phyloP scores from a whole-genome alignment of 164 flowering plant genomes.

The Vitis amurensis region DNA sequence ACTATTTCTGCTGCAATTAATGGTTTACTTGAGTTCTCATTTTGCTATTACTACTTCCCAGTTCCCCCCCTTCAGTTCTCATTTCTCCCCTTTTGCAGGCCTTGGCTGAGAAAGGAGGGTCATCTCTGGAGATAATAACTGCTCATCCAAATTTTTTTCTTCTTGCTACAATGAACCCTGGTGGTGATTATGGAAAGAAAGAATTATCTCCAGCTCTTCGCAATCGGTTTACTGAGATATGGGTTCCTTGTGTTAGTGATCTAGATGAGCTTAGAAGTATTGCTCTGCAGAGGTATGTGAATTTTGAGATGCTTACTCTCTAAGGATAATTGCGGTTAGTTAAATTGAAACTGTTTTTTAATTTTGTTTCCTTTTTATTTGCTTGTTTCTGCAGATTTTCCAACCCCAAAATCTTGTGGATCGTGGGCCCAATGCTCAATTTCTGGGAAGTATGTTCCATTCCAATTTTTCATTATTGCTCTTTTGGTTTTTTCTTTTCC shows the following conservation, averaged over 20 bases:
- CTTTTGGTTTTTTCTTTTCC: neutral
- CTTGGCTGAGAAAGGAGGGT: conserved; percentile 96
- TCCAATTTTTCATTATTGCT: conserved; percentile 1
- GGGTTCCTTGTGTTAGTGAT: conserved; percentile 85
- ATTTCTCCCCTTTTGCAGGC: conserved; percentile 44
- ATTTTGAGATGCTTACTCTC: neutral
- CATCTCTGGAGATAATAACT: conserved; percentile 56
- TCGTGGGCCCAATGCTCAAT: conserved; percentile 57
- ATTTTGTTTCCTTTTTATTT: neutral
- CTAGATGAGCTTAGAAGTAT: conserved; percentile 68
- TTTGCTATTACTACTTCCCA: neutral
- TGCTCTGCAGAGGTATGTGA: conserved; percentile 56
- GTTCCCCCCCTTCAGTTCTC: neutral
- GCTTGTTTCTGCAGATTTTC: conserved; percentile 46
- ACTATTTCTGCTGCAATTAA: no score
- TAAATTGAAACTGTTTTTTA: neutral
- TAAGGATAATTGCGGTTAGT: neutral
- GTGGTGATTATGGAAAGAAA: conserved; percentile 98
- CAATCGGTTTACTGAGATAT: conserved; percentile 94
- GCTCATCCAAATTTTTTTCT: conserved; percentile 76
- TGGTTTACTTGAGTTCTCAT: no score
- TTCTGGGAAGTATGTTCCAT: conserved; percentile 72
- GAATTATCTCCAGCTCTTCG: conserved; percentile 98
- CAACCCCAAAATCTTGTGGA: conserved; percentile 27
- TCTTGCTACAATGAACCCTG: conserved; percentile 99